A percentile compares a stretch with the other conserved stretches of the same genome.
Conservation (phyloP, 2,329 filamentous ascomycete genomes). For the Trichoderma cornu-damae region DNA sequence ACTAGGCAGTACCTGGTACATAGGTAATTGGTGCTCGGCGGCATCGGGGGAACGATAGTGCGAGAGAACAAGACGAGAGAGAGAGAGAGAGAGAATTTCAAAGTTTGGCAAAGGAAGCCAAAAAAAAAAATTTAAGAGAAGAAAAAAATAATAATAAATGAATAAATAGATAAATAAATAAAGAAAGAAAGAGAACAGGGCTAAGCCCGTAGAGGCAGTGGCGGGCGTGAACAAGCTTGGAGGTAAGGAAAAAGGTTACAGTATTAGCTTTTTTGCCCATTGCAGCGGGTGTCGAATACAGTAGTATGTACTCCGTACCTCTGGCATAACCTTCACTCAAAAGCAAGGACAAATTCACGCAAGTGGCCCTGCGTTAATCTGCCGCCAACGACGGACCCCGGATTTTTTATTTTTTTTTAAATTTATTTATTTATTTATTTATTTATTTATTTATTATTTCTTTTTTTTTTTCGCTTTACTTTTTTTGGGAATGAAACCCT, state of each 20-base stretch:
- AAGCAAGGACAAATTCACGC: constrained; percentile 14
- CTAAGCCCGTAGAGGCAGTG: constrained; percentile 5
- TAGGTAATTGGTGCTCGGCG: not conserved
- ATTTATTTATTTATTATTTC: too few relatives aligned
- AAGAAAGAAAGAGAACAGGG: not conserved
- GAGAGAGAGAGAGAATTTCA: not conserved
- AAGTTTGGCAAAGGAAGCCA: too few relatives aligned
- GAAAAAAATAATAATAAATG: too few relatives aligned
- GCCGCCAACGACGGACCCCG: not conserved
- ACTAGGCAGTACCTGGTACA: not conserved
- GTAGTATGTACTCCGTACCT: too few relatives aligned
- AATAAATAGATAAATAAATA: too few relatives aligned
- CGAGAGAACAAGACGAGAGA: too few relatives aligned
- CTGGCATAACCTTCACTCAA: not conserved
- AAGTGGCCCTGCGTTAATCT: constrained; percentile 8
- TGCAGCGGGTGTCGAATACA: not conserved
- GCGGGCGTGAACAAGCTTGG: not conserved
- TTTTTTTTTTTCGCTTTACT: too few relatives aligned
- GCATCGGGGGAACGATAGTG: constrained; percentile 13
- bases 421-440: too few relatives aligned
- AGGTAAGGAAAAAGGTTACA: too few relatives aligned
- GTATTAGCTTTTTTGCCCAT: constrained; percentile 9
- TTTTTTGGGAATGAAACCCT: constrained; percentile 15
- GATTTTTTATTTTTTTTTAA: too few relatives aligned
- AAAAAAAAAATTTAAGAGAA: too few relatives aligned